Evolutionary conservation across 2,329 filamentous ascomycete species (phyloP).

Genomic region (Madurella fahalii): DNA sequence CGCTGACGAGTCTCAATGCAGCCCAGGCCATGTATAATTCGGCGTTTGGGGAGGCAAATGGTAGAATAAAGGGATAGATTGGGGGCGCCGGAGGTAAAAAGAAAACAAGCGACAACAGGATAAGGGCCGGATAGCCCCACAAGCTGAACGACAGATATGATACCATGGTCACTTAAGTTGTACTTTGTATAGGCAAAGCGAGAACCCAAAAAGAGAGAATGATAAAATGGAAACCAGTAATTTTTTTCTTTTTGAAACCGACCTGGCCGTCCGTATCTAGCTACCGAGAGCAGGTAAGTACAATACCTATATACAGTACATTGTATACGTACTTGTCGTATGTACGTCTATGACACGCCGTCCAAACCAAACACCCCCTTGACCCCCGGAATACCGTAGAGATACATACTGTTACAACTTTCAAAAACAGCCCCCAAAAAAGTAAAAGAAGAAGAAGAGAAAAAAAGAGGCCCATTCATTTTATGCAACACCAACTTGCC

Average conservation of each 20-base stretch:
- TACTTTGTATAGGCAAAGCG: neutral
- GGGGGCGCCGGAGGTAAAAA: neutral
- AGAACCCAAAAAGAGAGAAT: neutral
- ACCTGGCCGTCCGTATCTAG: too few relatives aligned
- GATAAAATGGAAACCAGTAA: neutral
- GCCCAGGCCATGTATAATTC: conserved; percentile 18
- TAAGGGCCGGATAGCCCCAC: neutral
- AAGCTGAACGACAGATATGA: neutral
- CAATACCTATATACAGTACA: too few relatives aligned
- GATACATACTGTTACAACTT: neutral
- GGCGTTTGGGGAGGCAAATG: conserved; percentile 4
- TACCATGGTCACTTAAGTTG: conserved; percentile 6
- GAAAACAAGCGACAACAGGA: neutral
- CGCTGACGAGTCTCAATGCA: conserved; percentile 11
- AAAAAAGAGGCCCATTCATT: neutral
- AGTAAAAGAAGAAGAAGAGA: too few relatives aligned
- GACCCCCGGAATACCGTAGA: too few relatives aligned
- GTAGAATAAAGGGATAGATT: neutral
- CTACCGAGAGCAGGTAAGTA: too few relatives aligned
- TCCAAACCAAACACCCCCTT: too few relatives aligned
- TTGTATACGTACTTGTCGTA: too few relatives aligned
- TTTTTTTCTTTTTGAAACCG: too few relatives aligned
- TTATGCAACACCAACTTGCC: conserved; percentile 16
- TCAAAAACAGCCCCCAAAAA: too few relatives aligned
- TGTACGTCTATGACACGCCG: too few relatives aligned